These are phyloP conservation scores for Colletotrichum sidae DNA, from an alignment of 2,329 filamentous ascomycete genomes.

Conservation along the genomic window DNA sequence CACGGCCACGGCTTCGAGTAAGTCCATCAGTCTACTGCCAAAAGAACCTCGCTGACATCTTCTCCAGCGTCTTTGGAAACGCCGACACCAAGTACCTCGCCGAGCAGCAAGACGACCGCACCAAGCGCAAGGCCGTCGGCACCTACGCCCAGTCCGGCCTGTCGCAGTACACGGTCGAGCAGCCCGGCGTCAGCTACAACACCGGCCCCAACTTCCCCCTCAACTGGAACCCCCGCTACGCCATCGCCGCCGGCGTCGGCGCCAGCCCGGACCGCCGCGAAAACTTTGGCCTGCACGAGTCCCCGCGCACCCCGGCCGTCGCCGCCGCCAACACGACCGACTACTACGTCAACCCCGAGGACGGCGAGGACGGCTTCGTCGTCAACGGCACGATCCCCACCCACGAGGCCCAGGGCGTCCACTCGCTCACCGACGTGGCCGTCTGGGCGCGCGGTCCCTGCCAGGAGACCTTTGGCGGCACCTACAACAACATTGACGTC, in stretches of 20 bases:
- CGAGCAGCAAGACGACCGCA: slow-evolving; percentile 72
- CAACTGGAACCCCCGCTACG: slow-evolving; percentile 88
- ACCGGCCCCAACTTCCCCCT: slow-evolving; percentile 82
- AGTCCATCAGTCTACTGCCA: slow-evolving; percentile 27
- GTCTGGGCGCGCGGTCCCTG: slow-evolving; percentile 85
- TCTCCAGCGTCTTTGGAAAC: slow-evolving; percentile 74
- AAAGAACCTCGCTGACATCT: neutral
- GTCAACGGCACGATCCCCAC: slow-evolving; percentile 81
- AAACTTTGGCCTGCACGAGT: slow-evolving; percentile 77
- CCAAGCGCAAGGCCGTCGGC: slow-evolving; percentile 81
- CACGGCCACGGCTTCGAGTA: slow-evolving; percentile 88
- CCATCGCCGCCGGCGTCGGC: slow-evolving; percentile 77
- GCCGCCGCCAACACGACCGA: slow-evolving; percentile 64
- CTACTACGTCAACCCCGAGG: slow-evolving; percentile 75
- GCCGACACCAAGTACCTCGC: slow-evolving; percentile 84
- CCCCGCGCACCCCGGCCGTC: slow-evolving; percentile 67
- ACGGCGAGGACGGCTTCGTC: slow-evolving; percentile 74
- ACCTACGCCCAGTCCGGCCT: slow-evolving; percentile 79
- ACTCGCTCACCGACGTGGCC: slow-evolving; percentile 82
- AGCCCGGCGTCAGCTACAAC: slow-evolving; percentile 72
- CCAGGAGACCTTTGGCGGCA: slow-evolving; percentile 79
- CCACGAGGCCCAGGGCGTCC: slow-evolving; percentile 74
- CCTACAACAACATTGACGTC: slow-evolving; percentile 77
- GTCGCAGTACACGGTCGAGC: slow-evolving; percentile 76
- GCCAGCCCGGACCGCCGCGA: slow-evolving; percentile 82